phyloP scores from a whole-genome alignment of 2,329 filamentous ascomycete genomes.

The Diaporthe eres region DNA sequence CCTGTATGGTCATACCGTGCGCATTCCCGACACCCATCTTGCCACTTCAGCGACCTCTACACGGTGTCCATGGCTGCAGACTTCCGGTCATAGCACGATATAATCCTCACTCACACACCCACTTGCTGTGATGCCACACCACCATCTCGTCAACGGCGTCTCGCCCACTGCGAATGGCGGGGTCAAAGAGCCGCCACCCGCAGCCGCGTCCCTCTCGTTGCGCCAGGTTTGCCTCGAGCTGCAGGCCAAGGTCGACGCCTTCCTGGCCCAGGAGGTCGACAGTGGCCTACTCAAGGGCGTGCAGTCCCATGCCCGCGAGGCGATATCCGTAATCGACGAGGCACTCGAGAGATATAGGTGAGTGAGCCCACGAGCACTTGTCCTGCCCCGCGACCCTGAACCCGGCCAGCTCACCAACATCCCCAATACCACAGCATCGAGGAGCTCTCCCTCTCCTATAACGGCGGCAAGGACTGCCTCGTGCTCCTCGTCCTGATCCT shows the following conservation, averaged over 20 bases:
- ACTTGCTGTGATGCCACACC: conserved; percentile 33
- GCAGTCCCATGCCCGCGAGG: conserved; percentile 81
- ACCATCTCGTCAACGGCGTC: conserved; percentile 34
- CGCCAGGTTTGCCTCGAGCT: conserved; percentile 64
- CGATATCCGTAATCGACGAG: conserved; percentile 80
- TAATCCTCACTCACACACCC: background rate
- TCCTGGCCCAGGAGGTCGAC: conserved; percentile 73
- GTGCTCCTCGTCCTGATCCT: conserved; percentile 92
- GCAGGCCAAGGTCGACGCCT: conserved; percentile 72
- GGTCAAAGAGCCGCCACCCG: conserved; percentile 16
- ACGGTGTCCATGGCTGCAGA: conserved; percentile 29
- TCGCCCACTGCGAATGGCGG: conserved; percentile 31
- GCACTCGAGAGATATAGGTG: conserved; percentile 84
- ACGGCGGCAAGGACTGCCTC: conserved; percentile 97
- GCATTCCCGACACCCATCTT: background rate
- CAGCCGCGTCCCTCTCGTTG: conserved; percentile 28
- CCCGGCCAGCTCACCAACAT: background rate
- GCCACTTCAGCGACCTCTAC: conserved; percentile 5
- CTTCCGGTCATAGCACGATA: conserved; percentile 23
- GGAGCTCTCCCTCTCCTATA: conserved; percentile 92
- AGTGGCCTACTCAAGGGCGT: conserved; percentile 70
- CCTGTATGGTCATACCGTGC: background rate
- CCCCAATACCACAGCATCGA: conserved; percentile 67
- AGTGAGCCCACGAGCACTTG: conserved; percentile 47
- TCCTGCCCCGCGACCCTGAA: background rate